phyloP scores from a whole-genome alignment of 495 filamentous ascomycete species.

The Penicillium soppii region DNA sequence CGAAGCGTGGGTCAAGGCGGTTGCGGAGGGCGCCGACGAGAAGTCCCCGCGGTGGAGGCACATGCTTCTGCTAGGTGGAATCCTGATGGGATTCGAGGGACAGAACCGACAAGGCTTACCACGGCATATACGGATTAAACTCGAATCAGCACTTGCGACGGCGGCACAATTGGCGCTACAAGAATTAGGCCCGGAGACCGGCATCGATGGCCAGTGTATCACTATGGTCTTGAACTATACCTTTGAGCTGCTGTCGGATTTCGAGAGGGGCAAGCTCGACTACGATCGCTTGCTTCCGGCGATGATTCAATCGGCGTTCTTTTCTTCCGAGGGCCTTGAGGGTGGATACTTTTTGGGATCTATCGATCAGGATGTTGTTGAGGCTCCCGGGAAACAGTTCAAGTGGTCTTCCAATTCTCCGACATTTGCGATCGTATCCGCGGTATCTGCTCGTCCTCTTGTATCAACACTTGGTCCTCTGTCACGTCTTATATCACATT shows the following conservation, averaged over 20 bases:
- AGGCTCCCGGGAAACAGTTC: constrained; percentile 62
- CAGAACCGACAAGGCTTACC: constrained; percentile 64
- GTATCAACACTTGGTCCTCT: constrained; percentile 75
- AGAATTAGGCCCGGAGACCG: constrained; percentile 45
- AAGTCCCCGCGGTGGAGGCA: constrained; percentile 87
- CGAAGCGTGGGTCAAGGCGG: constrained; percentile 81
- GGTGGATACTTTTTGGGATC: constrained; percentile 77
- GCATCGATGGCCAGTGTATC: constrained; percentile 60
- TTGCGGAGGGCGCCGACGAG: constrained; percentile 82
- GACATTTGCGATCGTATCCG: constrained; percentile 56
- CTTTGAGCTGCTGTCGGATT: constrained; percentile 70
- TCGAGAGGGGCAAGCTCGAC: constrained; percentile 56
- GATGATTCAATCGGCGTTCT: constrained; percentile 64
- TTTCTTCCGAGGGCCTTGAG: constrained; percentile 72
- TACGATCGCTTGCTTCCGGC: constrained; percentile 75
- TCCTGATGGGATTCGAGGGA: constrained; percentile 78
- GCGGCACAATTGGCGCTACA: constrained; percentile 77
- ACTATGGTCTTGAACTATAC: constrained; percentile 75
- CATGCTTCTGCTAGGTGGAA: constrained; percentile 72
- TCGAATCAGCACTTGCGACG: constrained; percentile 74
- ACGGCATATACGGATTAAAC: constrained; percentile 59
- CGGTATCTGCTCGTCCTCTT: constrained; percentile 64
- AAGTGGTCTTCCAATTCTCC: constrained; percentile 65
- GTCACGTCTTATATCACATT: constrained; percentile 72
- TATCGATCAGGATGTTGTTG: constrained; percentile 72